Conservation (phyloP, 441 rosid species). For the Populus hybrid region DNA sequence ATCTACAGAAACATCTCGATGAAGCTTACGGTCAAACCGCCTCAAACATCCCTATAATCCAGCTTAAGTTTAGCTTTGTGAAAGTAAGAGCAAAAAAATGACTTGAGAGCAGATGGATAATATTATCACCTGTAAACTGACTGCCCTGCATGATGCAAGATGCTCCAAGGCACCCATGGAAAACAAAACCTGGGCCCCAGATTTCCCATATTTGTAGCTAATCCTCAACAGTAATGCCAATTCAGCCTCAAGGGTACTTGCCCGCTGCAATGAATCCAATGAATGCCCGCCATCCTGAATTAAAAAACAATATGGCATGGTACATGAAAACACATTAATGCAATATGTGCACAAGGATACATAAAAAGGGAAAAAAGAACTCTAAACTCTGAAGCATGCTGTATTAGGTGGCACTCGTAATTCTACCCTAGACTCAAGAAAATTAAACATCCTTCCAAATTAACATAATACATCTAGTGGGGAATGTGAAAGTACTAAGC, state of each 20-base stretch:
- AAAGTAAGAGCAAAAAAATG: constrained; percentile 18
- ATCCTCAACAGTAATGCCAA: constrained; percentile 80
- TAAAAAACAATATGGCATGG: constrained; percentile 1
- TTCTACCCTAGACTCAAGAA: background rate
- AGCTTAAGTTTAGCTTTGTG: constrained; percentile 26
- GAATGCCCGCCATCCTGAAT: constrained; percentile 69
- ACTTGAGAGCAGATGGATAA: background rate
- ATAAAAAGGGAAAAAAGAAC: background rate
- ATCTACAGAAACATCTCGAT: constrained; percentile 54
- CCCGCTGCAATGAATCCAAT: constrained; percentile 76
- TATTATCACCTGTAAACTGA: constrained; percentile 60
- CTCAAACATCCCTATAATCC: constrained; percentile 67
- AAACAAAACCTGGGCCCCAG: constrained; percentile 90
- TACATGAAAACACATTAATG: background rate
- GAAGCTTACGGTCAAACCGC: constrained; percentile 54
- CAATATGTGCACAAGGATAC: background rate
- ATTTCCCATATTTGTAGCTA: constrained; percentile 87
- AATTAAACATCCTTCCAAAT: background rate
- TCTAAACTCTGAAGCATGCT: background rate
- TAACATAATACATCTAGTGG: background rate
- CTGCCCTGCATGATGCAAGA: constrained; percentile 72
- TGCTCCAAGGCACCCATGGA: constrained; percentile 94
- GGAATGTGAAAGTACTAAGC: background rate
- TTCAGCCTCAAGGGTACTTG: constrained; percentile 89
- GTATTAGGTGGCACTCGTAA: too few relatives aligned